Base-by-base conservation (phyloP, 176 grass and related monocot genomes). In the Saccharum officinarum region DNA sequence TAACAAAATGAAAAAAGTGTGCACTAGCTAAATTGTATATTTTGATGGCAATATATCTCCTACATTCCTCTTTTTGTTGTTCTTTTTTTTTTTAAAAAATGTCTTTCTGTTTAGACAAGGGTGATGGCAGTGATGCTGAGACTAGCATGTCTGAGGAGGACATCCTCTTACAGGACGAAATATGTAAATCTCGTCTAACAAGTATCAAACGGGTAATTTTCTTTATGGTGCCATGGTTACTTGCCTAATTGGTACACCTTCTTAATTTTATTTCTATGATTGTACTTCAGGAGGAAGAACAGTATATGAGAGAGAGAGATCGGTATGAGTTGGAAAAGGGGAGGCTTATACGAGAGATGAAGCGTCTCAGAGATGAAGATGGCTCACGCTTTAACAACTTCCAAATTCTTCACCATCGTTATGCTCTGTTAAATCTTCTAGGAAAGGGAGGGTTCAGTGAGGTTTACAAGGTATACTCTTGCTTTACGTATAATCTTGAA, bases 391-490 rank as follows among this genome's bases (percentile, higher is more conserved):
- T 99, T 89, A 99, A 97, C 88, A 94, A 97, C 82, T 99, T 97
- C 46, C 90, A 94, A 83, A 92, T 99, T 97, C 97, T 99, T 86
- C 95, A 99, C 75, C 92, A 99, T 78, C 92, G 97, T 82, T 99
- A 99, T 88, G 97, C 94, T 94, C 94, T 99, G 54, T 92, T 99
- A 82, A 99, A 99, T 86, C 97, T 99, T 92, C 89, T 99, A 83
- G 97, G 97, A 60, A 99, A 99, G 77, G 97, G 97, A 77, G 97
- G 97, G 26, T 99, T 99, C 86, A 99, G 97, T 88, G 97, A 99
- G 84, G 97, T 99, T 82, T 99, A 99, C 80, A 99, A 99, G 97
- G 97, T 99, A 88, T n/a, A 76, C 26, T 69, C 49, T 84, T 87
- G 49, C 76, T 84, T 87, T 55, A 87, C 8, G 20, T 67, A 49